A percentile compares a stretch with the other conserved stretches of the same genome.
phyloP scores from a whole-genome alignment of 2,329 filamentous ascomycete species.

The Claviceps sp. region DNA sequence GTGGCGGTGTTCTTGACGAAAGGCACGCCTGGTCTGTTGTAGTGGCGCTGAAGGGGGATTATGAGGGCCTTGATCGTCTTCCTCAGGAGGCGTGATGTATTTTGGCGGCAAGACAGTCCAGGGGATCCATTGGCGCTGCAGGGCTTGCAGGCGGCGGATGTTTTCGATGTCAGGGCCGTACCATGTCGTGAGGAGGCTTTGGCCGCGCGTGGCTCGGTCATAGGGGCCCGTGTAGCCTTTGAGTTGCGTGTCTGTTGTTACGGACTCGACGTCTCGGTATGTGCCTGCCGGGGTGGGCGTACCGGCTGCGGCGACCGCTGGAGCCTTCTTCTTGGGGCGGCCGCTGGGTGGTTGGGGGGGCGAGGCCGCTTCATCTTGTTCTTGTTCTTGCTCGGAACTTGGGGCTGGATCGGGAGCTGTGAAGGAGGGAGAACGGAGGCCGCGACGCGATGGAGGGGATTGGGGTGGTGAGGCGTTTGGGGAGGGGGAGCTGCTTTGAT shows the following conservation, averaged over 20 bases:
- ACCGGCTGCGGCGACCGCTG: neutral
- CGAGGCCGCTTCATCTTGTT: constrained; percentile 15
- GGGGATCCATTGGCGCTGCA: constrained; percentile 28
- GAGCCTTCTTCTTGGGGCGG: neutral
- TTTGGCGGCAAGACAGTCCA: constrained; percentile 27
- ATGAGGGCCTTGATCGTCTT: constrained; percentile 8
- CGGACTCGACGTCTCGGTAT: constrained; percentile 21
- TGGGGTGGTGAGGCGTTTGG: neutral
- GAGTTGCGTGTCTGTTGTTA: constrained; percentile 19
- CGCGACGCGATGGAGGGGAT: constrained; percentile 4
- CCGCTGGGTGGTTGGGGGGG: neutral
- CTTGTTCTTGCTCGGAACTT: constrained; percentile 9
- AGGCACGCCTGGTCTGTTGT: neutral
- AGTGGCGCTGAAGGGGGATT: neutral
- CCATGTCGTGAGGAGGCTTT: constrained; percentile 24
- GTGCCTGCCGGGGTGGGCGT: neutral
- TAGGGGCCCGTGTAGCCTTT: constrained; percentile 24
- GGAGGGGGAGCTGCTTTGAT: constrained; percentile 13
- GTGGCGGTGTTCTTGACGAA: neutral
- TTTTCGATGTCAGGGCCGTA: constrained; percentile 26
- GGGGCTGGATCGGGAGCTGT: constrained; percentile 14
- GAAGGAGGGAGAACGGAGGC: constrained; percentile 1
- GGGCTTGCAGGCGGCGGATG: constrained; percentile 21
- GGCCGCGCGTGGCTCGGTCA: constrained; percentile 19
- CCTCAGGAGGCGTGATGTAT: constrained; percentile 9